Percentiles rank a stretch among this genome's conserved stretches.
These are phyloP conservation scores for Ilyonectria sp. DNA, from an alignment of 2,329 filamentous ascomycete genomes.

Conservation along the genomic window DNA sequence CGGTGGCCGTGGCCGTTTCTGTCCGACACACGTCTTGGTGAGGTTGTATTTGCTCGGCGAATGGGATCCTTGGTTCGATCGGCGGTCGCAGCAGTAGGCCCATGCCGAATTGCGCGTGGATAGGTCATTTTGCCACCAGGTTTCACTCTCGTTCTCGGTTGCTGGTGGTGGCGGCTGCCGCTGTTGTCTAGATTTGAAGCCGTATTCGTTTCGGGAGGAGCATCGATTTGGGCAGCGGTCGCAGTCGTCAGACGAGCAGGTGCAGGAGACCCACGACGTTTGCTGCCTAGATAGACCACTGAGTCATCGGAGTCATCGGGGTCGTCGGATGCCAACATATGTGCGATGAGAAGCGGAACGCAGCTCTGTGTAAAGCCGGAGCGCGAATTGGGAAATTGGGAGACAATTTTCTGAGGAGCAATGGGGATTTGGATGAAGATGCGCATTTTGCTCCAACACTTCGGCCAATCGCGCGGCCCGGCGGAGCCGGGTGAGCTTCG, in stretches of 20 bases:
- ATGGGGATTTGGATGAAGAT: not conserved
- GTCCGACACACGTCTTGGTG: not conserved
- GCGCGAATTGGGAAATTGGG: not conserved
- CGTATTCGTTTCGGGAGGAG: not conserved
- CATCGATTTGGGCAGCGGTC: not conserved
- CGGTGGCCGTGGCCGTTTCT: not conserved
- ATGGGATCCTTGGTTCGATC: not conserved
- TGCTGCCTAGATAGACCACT: not conserved
- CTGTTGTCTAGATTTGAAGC: not conserved
- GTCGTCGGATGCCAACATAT: not conserved
- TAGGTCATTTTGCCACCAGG: not conserved
- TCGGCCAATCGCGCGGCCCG: too few species aligned
- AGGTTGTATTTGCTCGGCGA: not conserved
- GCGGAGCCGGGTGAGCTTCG: too few species aligned
- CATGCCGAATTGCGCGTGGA: not conserved
- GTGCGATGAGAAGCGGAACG: not conserved
- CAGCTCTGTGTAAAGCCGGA: not conserved
- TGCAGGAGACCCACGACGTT: not conserved
- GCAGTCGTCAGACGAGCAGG: not conserved
- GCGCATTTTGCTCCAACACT: too few species aligned
- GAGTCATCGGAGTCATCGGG: not conserved
- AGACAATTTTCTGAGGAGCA: not conserved
- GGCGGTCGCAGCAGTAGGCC: not conserved
- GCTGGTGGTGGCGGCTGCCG: not conserved
- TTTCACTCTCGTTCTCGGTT: not conserved